Evolutionary conservation across 768 basidiomycete genomes (phyloP).

Genomic region (Lactarius evosmus): DNA sequence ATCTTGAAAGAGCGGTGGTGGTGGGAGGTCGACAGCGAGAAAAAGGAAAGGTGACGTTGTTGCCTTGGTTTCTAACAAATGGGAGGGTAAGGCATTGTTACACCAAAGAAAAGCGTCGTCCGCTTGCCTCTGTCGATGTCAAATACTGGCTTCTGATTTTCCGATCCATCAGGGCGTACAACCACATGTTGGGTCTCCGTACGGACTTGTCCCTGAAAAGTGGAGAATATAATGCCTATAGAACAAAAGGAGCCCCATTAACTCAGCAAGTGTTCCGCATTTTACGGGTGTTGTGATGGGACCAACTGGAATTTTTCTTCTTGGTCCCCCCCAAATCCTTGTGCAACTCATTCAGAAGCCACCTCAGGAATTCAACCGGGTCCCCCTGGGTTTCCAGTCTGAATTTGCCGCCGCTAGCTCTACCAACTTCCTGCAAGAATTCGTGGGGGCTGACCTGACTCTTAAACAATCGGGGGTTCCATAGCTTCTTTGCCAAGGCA

Average conservation of each 20-base stretch:
- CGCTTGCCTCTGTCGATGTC: slow-evolving; percentile 87
- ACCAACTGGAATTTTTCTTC: slow-evolving; percentile 84
- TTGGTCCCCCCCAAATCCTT: slow-evolving; percentile 93
- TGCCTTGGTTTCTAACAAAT: slow-evolving; percentile 72
- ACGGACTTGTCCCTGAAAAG: slow-evolving; percentile 92
- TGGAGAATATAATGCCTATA: slow-evolving; percentile 83
- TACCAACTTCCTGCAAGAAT: slow-evolving; percentile 93
- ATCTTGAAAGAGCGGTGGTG: slow-evolving; percentile 97
- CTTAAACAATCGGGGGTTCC: slow-evolving; percentile 97
- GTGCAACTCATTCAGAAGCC: slow-evolving; percentile 92
- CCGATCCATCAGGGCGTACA: slow-evolving; percentile 71
- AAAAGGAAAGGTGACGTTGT: slow-evolving; percentile 89
- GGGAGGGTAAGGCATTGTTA: neutral
- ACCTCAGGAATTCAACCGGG: slow-evolving; percentile 92
- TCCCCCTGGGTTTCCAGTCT: slow-evolving; percentile 93
- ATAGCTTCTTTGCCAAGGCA: slow-evolving; percentile 84
- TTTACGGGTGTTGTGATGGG: slow-evolving; percentile 26
- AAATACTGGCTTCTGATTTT: slow-evolving; percentile 82
- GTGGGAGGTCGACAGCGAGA: slow-evolving; percentile 92
- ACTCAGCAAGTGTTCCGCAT: neutral
- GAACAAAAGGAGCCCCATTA: slow-evolving; percentile 14
- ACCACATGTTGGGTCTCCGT: slow-evolving; percentile 93
- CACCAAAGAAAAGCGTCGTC: neutral
- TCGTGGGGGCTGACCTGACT: slow-evolving; percentile 99
- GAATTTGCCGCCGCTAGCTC: slow-evolving; percentile 87